Conservation (phyloP, 2,329 filamentous ascomycete genomes). For the Paraphaeosphaeria sporulosa region DNA sequence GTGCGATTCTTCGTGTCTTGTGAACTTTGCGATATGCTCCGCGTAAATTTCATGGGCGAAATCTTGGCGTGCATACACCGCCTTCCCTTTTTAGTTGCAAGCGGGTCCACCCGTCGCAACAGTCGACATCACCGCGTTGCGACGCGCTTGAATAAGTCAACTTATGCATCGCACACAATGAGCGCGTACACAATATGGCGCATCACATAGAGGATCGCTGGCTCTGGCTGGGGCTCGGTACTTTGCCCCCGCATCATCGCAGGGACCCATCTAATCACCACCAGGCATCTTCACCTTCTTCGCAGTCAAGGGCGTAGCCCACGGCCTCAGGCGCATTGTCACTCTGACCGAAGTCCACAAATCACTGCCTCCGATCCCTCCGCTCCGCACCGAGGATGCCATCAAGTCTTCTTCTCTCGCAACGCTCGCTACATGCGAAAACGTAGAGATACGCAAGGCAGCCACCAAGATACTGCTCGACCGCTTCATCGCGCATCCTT, state of each 20-base stretch:
- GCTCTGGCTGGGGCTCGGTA: slow-evolving; percentile 57
- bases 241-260: slow-evolving; percentile 45
- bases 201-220: slow-evolving; percentile 52
- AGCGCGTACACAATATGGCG: slow-evolving; percentile 38
- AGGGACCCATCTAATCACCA: slow-evolving; percentile 57
- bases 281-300: slow-evolving; percentile 64
- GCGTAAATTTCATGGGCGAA: slow-evolving; percentile 10
- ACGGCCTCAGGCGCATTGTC: slow-evolving; percentile 66
- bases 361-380: slow-evolving; percentile 66
- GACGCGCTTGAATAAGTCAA: neutral
- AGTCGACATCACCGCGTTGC: neutral
- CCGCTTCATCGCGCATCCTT: slow-evolving; percentile 36
- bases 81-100: neutral
- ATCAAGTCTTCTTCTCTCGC: slow-evolving; percentile 52
- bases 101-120: neutral
- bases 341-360: slow-evolving; percentile 72
- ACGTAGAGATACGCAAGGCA: slow-evolving; percentile 53
- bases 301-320: slow-evolving; percentile 65
- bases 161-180: slow-evolving; percentile 21
- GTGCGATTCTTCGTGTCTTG: neutral
- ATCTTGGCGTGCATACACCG: slow-evolving; percentile 9
- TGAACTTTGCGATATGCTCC: slow-evolving; percentile 10
- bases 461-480: slow-evolving; percentile 48
- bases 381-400: slow-evolving; percentile 69
- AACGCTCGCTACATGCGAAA: slow-evolving; percentile 51